Evolutionary conservation across 1,284 basidiomycete species (phyloP), one percentile per base, ranked within the genome.

Genomic region (Heterobasidion occidentale): DNA sequence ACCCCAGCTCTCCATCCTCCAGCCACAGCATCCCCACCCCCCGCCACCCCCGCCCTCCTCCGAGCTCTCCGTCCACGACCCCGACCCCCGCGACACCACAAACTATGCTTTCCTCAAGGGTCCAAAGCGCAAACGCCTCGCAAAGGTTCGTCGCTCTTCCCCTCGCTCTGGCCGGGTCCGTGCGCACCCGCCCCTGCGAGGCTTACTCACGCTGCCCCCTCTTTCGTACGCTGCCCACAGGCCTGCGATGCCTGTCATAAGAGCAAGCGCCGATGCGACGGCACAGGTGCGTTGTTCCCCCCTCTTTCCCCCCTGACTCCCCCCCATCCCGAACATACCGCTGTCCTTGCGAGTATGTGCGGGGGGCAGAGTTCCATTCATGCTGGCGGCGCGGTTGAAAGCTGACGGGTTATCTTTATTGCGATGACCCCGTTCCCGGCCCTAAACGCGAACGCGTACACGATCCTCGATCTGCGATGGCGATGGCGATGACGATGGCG

Each of bases 211-310:
- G 27, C 27, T 27, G 27, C 27, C 27, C 27, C 27, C 27, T 27
- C 27, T 27, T 27, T 27, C 27, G 27, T 27, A 27, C 27, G 27
- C 27, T 27, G 34, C 51, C 52, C 58, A 51, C 64, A 89, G 86
- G 88, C 88, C 48, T 91, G 88, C 69, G 86, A 90, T 70, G 83
- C 86, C 55, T 91, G 88, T 67, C 89, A 91, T 67, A 89, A 87
- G 69, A 85, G 82, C 70, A 91, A 91, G 66, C 79, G 88, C 34
- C 80, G 89, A 52, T 91, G 89, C 70, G 88, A 91, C 68, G 88
- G 88, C 44, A 88, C 85, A 57, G 83, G 87, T 87, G 57, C 59
- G 83, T 76, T 33, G 20, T 58, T 50, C 56, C 46, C 55, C 27
- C 27, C 48, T 44, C 45, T 56, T 52, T 53, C 47, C 15, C 47